Percentiles rank a stretch among this genome's conserved stretches.
Evolutionary conservation across 1,284 basidiomycete genomes (phyloP).

Genomic region (Mycena sp.): DNA sequence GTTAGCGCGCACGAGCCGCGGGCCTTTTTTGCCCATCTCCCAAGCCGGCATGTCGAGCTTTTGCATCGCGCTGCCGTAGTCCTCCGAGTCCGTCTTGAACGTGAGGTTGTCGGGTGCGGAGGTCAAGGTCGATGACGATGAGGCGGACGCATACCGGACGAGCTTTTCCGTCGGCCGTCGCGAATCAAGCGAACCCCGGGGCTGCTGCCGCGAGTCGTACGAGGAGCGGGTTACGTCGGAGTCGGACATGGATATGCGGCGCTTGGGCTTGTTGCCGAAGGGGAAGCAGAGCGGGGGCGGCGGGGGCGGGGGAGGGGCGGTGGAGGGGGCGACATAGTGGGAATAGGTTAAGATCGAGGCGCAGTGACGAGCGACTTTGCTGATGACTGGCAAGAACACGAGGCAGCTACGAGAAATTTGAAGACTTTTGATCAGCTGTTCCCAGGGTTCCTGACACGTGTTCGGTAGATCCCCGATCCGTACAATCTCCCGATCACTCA

Average conservation of each 20-base stretch:
- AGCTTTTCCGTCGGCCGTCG: conserved; percentile 39
- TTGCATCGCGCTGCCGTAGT: conserved; percentile 56
- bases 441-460: conserved; percentile 22
- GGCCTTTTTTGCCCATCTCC: conserved; percentile 44
- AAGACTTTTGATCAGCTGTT: conserved; percentile 17
- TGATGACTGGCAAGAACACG: conserved; percentile 19
- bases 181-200: conserved; percentile 5
- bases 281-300: conserved; percentile 68
- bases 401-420: conserved; percentile 11
- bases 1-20: conserved; percentile 58
- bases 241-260: conserved; percentile 54
- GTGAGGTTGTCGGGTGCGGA: conserved; percentile 54
- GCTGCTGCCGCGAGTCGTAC: conserved; percentile 14
- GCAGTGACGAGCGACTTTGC: conserved; percentile 3
- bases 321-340: conserved; percentile 50
- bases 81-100: conserved; percentile 66
- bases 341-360: conserved; percentile 21
- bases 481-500: conserved; percentile 6
- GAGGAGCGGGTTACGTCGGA: conserved; percentile 38
- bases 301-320: conserved; percentile 56
- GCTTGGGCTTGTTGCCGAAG: conserved; percentile 54
- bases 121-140: conserved; percentile 47
- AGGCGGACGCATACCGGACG: conserved; percentile 50
- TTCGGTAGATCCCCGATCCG: neutral
- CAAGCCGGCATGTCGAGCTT: conserved; percentile 43